Evolutionary conservation across 139 green algal species (phyloP).

Genomic region (Chlamydomonas incerta): DNA sequence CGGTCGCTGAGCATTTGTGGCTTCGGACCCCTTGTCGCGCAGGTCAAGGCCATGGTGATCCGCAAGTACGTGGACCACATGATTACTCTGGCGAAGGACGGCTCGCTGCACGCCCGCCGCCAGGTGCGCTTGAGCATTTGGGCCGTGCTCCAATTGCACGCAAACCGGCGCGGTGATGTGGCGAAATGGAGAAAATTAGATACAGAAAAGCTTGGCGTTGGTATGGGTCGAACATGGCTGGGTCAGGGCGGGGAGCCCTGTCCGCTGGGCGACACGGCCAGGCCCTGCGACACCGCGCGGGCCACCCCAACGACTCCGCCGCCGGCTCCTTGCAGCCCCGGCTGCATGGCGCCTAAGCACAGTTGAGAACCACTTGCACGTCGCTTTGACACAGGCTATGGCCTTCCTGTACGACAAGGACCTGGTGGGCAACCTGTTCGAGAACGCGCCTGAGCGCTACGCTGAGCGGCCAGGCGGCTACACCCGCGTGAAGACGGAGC

Average conservation of each 20-base stretch:
- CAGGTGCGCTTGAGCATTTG: constrained; percentile 61
- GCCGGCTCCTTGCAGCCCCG: too few relatives aligned
- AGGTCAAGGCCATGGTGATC: constrained; percentile 94
- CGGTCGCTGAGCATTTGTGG: neutral
- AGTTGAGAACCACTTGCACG: too few relatives aligned
- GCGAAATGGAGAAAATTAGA: too few relatives aligned
- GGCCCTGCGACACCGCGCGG: too few relatives aligned
- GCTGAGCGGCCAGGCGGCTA: constrained; percentile 92
- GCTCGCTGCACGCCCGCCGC: constrained; percentile 83
- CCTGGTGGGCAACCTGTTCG: constrained; percentile 93
- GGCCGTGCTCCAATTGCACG: too few relatives aligned
- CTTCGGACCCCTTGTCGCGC: neutral
- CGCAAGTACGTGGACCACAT: constrained; percentile 97
- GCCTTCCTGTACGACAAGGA: constrained; percentile 94
- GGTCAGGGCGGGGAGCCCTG: too few relatives aligned
- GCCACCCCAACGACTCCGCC: too few relatives aligned
- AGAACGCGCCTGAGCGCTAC: constrained; percentile 86
- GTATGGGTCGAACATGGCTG: too few relatives aligned
- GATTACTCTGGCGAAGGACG: constrained; percentile 97
- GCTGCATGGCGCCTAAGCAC: too few relatives aligned
- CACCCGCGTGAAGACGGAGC: constrained; percentile 84
- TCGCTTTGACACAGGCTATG: constrained; percentile 73
- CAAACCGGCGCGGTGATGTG: too few relatives aligned
- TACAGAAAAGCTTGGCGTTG: too few relatives aligned
- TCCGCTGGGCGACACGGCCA: too few relatives aligned